Percentiles rank a stretch among this genome's conserved stretches.
Conservation (phyloP, 129 eudicot species). For the Centrapalus pauciflorus region DNA sequence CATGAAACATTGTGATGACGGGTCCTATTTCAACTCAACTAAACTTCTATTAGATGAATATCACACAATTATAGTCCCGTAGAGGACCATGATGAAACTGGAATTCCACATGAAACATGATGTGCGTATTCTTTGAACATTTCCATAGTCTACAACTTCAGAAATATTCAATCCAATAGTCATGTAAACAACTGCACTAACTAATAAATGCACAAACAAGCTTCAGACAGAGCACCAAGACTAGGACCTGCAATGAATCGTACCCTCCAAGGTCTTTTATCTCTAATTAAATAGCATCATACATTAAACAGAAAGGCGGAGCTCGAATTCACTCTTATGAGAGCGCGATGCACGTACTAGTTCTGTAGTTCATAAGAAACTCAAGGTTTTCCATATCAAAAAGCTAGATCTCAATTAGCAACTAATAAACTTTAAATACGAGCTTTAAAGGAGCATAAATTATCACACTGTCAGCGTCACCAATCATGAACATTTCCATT, state of each 20-base stretch:
- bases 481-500: neutral
- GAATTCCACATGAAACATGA: neutral
- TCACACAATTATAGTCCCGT: neutral
- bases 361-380: neutral
- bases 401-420: conserved; percentile 21
- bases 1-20: no score
- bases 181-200: neutral
- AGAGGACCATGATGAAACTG: no score
- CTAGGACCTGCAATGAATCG: neutral
- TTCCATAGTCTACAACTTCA: neutral
- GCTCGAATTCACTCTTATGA: neutral
- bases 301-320: neutral
- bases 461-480: neutral
- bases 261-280: neutral
- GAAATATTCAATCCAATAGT: neutral
- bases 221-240: neutral
- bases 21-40: neutral
- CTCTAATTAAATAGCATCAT: neutral
- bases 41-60: no score
- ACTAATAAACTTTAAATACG: neutral
- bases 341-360: neutral
- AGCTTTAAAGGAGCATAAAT: neutral
- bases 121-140: neutral
- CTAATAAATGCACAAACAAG: neutral
- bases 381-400: neutral